Conservation (phyloP, 2,329 filamentous ascomycete species). For the Colletotrichum eremochloae region DNA sequence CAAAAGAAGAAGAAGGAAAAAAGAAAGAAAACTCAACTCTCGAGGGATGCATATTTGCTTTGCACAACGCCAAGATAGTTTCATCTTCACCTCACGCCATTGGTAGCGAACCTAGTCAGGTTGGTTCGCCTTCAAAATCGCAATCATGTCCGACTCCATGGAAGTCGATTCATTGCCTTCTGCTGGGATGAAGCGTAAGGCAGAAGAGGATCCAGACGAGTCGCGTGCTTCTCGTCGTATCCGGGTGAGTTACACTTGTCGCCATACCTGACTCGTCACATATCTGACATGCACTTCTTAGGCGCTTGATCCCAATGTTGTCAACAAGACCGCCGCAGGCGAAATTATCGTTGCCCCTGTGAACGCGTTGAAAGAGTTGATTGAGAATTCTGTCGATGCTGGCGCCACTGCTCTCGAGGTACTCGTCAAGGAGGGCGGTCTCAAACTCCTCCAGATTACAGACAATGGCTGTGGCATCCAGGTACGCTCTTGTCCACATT, state of each 20-base stretch:
- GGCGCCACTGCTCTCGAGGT: conserved; percentile 93
- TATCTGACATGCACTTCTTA: conserved; percentile 52
- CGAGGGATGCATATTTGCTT: not conserved
- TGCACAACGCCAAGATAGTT: not conserved
- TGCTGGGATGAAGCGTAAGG: conserved; percentile 65
- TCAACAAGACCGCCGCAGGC: conserved; percentile 98
- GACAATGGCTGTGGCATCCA: conserved; percentile 98
- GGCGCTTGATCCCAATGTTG: conserved; percentile 90
- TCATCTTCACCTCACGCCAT: not conserved
- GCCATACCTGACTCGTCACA: conserved; percentile 13
- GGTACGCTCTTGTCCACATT: conserved; percentile 59
- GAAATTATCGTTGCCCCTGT: conserved; percentile 99
- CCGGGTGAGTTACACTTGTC: conserved; percentile 54
- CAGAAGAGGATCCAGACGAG: conserved; percentile 54
- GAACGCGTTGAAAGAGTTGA: conserved; percentile 94
- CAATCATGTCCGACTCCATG: conserved; percentile 50
- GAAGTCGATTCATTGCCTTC: conserved; percentile 60
- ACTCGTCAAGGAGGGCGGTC: conserved; percentile 91
- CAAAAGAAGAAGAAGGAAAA: not conserved
- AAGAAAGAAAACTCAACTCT: not conserved
- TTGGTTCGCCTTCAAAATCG: not conserved
- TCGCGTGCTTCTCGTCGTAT: conserved; percentile 62
- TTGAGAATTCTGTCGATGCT: conserved; percentile 98
- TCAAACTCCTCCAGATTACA: conserved; percentile 96
- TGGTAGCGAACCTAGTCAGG: not conserved